Evolutionary conservation across 306 rosid species (phyloP).

Genomic region (Trichosanthes cucumerina): DNA sequence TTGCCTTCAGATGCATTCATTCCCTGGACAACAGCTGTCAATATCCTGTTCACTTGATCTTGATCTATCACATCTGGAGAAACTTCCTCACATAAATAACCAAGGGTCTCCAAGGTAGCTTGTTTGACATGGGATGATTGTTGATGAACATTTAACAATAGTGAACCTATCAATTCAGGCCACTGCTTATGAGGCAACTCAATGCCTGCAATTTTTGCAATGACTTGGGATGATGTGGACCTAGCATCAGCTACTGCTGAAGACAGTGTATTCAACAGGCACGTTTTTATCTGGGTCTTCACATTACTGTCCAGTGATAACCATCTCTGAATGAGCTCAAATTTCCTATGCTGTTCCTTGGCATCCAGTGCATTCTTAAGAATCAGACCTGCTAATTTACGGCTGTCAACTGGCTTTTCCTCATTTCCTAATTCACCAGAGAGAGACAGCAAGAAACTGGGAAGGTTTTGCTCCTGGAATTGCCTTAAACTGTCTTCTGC

Average conservation of each 20-base stretch:
- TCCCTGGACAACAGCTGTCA: slow-evolving; percentile 91
- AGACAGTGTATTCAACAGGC: slow-evolving; percentile 62
- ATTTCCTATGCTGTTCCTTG: slow-evolving; percentile 71
- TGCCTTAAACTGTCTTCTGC: slow-evolving; percentile 79
- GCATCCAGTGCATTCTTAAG: slow-evolving; percentile 89
- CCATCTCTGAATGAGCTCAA: slow-evolving; percentile 78
- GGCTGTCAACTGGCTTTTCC: slow-evolving; percentile 79
- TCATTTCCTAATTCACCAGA: slow-evolving; percentile 70
- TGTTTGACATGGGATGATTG: slow-evolving; percentile 67
- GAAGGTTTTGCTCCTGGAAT: slow-evolving; percentile 89
- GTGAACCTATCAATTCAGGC: slow-evolving; percentile 80
- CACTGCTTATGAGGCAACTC: slow-evolving; percentile 86
- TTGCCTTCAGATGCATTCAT: slow-evolving; percentile 65
- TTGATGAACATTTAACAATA: slow-evolving; percentile 67
- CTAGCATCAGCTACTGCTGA: slow-evolving; percentile 57
- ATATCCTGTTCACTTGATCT: slow-evolving; percentile 78
- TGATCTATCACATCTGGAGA: slow-evolving; percentile 72
- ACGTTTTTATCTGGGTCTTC: slow-evolving; percentile 58
- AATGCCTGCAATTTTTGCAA: slow-evolving; percentile 82
- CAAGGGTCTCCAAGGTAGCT: slow-evolving; percentile 86
- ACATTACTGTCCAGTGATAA: slow-evolving; percentile 49
- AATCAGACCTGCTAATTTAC: slow-evolving; percentile 81
- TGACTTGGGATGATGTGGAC: slow-evolving; percentile 79
- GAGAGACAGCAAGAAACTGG: slow-evolving; percentile 67
- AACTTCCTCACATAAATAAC: slow-evolving; percentile 85